phyloP scores from a whole-genome alignment of 2,329 filamentous ascomycete genomes.

The Orbilia oligospora region DNA sequence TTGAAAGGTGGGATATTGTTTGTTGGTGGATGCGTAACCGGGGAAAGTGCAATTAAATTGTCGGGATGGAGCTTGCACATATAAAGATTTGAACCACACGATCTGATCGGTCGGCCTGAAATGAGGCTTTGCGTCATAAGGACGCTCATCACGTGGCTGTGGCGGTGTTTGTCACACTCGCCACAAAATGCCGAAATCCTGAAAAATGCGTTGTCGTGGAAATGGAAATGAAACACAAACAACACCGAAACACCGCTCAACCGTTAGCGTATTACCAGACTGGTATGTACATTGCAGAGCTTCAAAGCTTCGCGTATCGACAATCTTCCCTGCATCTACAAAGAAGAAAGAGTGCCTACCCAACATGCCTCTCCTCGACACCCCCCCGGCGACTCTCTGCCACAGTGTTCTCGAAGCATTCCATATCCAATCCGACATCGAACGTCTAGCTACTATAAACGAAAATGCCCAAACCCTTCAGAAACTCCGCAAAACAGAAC shows the following conservation, averaged over 20 bases:
- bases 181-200: conserved; percentile 21
- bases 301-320: neutral
- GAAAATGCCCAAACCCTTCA: conserved; percentile 87
- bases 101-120: conserved; percentile 6
- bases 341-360: conserved; percentile 67
- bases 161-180: conserved; percentile 42
- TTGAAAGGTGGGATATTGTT: neutral
- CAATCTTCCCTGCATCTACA: neutral
- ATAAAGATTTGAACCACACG: conserved; percentile 47
- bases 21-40: neutral
- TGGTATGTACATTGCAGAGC: neutral
- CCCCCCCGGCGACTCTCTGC: conserved; percentile 46
- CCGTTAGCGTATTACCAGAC: neutral
- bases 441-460: conserved; percentile 84
- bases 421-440: conserved; percentile 90
- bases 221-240: conserved; percentile 58
- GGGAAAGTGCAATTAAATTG: conserved; percentile 5
- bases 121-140: conserved; percentile 61
- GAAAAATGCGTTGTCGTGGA: conserved; percentile 52
- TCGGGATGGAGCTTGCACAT: conserved; percentile 7
- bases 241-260: conserved; percentile 42
- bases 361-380: conserved; percentile 54
- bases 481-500: conserved; percentile 77
- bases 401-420: conserved; percentile 70
- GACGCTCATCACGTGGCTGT: conserved; percentile 39